These are phyloP conservation scores for Megacollybia marginata DNA, from an alignment of 768 basidiomycete species.

Conservation along the genomic window DNA sequence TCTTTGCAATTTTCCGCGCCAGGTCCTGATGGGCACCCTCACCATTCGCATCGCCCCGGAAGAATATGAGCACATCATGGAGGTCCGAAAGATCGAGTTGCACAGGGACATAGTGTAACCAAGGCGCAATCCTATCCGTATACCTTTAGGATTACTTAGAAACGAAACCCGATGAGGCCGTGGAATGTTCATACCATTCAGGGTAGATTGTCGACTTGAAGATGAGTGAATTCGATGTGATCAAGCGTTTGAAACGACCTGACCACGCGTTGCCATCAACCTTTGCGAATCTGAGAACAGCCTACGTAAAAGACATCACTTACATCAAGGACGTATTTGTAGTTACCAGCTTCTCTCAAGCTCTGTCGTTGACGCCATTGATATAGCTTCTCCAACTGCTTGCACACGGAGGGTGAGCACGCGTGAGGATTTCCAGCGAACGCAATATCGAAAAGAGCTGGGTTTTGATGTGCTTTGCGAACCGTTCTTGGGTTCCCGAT, in stretches of 20 bases:
- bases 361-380: slow-evolving; percentile 40
- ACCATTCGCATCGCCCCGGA: slow-evolving; percentile 54
- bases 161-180: background rate
- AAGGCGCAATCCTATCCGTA: slow-evolving; percentile 49
- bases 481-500: slow-evolving; percentile 27
- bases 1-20: slow-evolving; percentile 42
- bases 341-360: slow-evolving; percentile 41
- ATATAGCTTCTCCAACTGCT: slow-evolving; percentile 35
- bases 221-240: slow-evolving; percentile 54
- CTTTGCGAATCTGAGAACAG: slow-evolving; percentile 16
- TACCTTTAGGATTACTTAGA: slow-evolving; percentile 31
- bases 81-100: slow-evolving; percentile 60
- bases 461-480: slow-evolving; percentile 35
- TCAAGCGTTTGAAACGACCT: slow-evolving; percentile 57
- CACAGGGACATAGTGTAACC: slow-evolving; percentile 72
- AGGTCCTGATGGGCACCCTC: slow-evolving; percentile 54
- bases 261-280: slow-evolving; percentile 66
- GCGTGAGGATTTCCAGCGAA: slow-evolving; percentile 37
- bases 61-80: slow-evolving; percentile 67
- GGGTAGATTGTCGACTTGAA: slow-evolving; percentile 70
- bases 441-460: slow-evolving; percentile 54
- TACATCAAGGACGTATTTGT: slow-evolving; percentile 57
- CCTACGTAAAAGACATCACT: slow-evolving; percentile 11
- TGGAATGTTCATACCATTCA: slow-evolving; percentile 45
- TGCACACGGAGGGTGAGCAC: slow-evolving; percentile 39